These are phyloP conservation scores for Boletus smithii DNA, from an alignment of 1,284 basidiomycete genomes.

Conservation along the genomic window DNA sequence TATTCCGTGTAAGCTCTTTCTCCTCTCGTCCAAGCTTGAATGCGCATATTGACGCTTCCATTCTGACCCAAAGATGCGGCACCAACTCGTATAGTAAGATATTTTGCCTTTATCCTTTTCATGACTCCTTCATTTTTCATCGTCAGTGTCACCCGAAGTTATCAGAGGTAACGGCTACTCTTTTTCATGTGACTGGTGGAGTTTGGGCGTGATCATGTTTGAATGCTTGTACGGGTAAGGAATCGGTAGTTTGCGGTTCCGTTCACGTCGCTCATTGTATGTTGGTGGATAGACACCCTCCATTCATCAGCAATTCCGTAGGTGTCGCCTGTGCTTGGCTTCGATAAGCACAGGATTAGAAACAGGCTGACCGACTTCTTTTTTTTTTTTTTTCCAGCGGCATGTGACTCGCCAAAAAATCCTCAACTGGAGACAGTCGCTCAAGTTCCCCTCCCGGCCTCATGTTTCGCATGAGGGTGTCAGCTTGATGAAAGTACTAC, in stretches of 20 bases:
- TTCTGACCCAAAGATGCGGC: constrained; percentile 56
- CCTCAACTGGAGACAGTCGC: constrained; percentile 85
- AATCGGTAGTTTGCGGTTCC: constrained; percentile 25
- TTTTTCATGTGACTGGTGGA: constrained; percentile 98
- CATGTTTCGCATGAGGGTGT: constrained; percentile 82
- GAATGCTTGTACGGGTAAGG: constrained; percentile 85
- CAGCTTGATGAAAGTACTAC: constrained; percentile 81
- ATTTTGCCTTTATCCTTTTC: constrained; percentile 29
- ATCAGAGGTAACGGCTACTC: constrained; percentile 91
- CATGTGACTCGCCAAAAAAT: constrained; percentile 91
- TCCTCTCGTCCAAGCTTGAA: constrained; percentile 19
- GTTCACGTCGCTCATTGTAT: constrained; percentile 28
- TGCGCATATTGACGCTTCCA: constrained; percentile 26
- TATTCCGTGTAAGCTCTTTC: constrained; percentile 80
- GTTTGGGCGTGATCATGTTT: constrained; percentile 89
- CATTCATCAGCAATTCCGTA: constrained; percentile 89
- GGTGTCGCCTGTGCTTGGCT: constrained; percentile 30
- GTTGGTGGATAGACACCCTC: constrained; percentile 68
- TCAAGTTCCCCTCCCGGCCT: constrained; percentile 85
- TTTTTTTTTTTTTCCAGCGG: constrained; percentile 45
- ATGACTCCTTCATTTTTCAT: constrained; percentile 26
- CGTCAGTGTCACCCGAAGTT: constrained; percentile 89
- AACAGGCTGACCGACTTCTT: constrained; percentile 11
- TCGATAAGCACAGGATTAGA: constrained; percentile 20
- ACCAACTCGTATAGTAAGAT: constrained; percentile 88